Conservation (phyloP, 352 stramenopile species). For the Thraustochytrium aureum region DNA sequence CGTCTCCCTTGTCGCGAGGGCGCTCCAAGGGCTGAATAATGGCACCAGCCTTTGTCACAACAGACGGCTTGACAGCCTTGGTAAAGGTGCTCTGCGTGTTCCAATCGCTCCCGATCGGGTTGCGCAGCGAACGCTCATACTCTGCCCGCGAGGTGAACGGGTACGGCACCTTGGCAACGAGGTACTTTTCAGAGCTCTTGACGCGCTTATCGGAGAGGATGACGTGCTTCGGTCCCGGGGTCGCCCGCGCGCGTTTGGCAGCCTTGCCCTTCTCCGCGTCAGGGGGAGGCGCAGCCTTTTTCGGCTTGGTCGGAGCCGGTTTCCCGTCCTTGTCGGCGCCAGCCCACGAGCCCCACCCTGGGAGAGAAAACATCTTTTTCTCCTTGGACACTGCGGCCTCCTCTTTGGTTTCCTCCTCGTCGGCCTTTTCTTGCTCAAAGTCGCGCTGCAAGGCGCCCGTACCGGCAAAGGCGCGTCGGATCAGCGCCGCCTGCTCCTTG, state of each 20-base stretch:
- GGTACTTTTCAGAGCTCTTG: slow-evolving; percentile 34
- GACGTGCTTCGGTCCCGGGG: slow-evolving; percentile 22
- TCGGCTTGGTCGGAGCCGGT: slow-evolving; percentile 65
- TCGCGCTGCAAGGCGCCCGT: slow-evolving; percentile 78
- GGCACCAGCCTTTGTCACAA: slow-evolving; percentile 44
- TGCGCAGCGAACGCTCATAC: slow-evolving; percentile 96
- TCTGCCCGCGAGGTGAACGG: slow-evolving; percentile 95
- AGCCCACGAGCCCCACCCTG: slow-evolving; percentile 86
- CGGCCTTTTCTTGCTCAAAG: slow-evolving; percentile 55
- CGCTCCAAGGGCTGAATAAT: slow-evolving; percentile 43
- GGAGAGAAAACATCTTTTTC: slow-evolving; percentile 63
- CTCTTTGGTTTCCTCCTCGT: slow-evolving; percentile 50
- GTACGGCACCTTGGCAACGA: slow-evolving; percentile 90
- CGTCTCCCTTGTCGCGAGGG: background rate
- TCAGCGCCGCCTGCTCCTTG: slow-evolving; percentile 82
- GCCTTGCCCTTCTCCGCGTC: slow-evolving; percentile 69
- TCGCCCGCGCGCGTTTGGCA: slow-evolving; percentile 50
- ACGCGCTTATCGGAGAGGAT: slow-evolving; percentile 46
- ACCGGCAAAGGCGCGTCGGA: slow-evolving; percentile 93
- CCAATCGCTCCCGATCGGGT: slow-evolving; percentile 79
- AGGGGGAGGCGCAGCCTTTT: slow-evolving; percentile 67
- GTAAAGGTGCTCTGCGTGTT: slow-evolving; percentile 56
- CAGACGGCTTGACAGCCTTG: slow-evolving; percentile 47
- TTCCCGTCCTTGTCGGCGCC: slow-evolving; percentile 62
- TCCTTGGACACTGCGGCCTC: slow-evolving; percentile 43